Conservation (phyloP, 2,329 filamentous ascomycete genomes). For the Rosellinia necatrix region DNA sequence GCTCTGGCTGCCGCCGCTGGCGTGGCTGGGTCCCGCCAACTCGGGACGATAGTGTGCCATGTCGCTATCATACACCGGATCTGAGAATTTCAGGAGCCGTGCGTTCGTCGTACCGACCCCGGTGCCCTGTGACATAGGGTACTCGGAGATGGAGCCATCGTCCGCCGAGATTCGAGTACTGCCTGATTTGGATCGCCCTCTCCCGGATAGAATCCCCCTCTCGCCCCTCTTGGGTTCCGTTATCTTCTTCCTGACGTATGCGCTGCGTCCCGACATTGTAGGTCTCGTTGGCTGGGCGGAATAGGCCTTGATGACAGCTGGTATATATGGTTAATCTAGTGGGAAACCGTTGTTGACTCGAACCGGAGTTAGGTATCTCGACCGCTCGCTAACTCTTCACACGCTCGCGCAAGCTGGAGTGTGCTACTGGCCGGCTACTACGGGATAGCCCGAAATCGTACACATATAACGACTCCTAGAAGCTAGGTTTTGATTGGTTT, state of each 20-base stretch:
- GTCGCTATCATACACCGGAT: conserved; percentile 44
- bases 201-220: conserved; percentile 28
- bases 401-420: conserved; percentile 11
- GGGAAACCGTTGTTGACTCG: too few species aligned
- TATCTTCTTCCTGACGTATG: conserved; percentile 63
- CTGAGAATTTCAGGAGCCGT: conserved; percentile 53
- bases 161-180: conserved; percentile 44
- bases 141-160: conserved; percentile 46
- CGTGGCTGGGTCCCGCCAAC: conserved; percentile 32
- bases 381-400: conserved; percentile 4
- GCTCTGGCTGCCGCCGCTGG: conserved; percentile 46
- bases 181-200: conserved; percentile 44
- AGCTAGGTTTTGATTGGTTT: neutral
- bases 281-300: neutral
- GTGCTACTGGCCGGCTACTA: conserved; percentile 8
- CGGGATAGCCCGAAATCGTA: neutral
- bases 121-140: conserved; percentile 45
- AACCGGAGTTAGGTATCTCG: too few species aligned
- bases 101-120: conserved; percentile 50
- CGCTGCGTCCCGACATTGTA: conserved; percentile 63
- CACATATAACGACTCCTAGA: neutral
- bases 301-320: neutral
- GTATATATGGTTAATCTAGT: too few species aligned
- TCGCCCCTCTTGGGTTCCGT: conserved; percentile 51
- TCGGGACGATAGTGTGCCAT: conserved; percentile 35